Base-by-base conservation (phyloP, 2,329 filamentous ascomycete genomes). In the Cadophora gregata region DNA sequence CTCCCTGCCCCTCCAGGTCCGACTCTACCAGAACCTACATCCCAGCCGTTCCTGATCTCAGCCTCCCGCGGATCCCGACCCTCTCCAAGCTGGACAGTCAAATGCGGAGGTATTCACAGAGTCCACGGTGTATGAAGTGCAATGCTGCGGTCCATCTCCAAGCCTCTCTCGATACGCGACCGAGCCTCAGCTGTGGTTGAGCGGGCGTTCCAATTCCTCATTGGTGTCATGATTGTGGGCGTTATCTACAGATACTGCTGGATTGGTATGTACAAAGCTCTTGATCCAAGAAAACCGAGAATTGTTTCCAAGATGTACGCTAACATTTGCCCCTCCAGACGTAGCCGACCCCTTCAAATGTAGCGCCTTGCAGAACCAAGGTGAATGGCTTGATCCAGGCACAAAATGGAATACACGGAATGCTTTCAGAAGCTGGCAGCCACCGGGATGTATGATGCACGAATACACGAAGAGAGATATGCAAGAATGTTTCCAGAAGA, bases 391-490 rank as follows among this genome's bases (percentile, higher is more conserved):
- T 74, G 72, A 76, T 75, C 29, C 76, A 73, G 47, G 75, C 76
- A 63, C 70, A 68, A 47, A 71, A 74, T 66, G 73, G 74, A 70
- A 68, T 70, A 67, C 67, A 65, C 50, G 31, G 33, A 66, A 66
- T 21, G 64, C 72, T 48, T 84, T 82, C 70, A 77, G 79, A 38
- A 80, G 82, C 69, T 90, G 88, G 88, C 85, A 88, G 65, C 84
- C 87, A 4, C 80, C 81, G 25, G 85, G 85, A 29, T 90, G 88
- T 76, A 83, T 85, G 67, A 80, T 89, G 73, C 83, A 85, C 67
- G 78, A 83, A 62, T 89, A 89, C 76, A 80, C 81, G 9, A 73
- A 76, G 6, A 74, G 80, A n/a, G 84, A 87, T 45, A 80, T 89
- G 48, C 76, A 79, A 21, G 76, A 78, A 55, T 91, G 88, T 72